Conservation (phyloP, 2,329 filamentous ascomycete species). For the Exophiala dermatitidis region DNA sequence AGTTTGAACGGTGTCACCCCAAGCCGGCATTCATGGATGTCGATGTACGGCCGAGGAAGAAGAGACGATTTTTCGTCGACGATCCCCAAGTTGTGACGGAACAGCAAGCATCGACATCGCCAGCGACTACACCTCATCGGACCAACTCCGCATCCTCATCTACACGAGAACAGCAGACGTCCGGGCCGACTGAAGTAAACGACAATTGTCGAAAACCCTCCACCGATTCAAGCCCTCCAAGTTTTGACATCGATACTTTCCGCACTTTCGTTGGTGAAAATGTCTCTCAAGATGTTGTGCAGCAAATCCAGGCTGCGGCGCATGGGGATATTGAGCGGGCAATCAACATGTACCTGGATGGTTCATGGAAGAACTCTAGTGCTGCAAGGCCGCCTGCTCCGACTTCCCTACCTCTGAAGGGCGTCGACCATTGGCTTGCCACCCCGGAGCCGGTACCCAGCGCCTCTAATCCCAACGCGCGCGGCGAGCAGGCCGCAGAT, state of each 20-base stretch:
- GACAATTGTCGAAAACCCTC: slow-evolving; percentile 9
- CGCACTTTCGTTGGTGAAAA: slow-evolving; percentile 51
- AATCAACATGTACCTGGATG: slow-evolving; percentile 59
- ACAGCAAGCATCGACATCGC: slow-evolving; percentile 26
- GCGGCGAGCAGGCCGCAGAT: neutral
- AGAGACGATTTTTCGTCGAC: slow-evolving; percentile 56
- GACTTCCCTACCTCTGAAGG: slow-evolving; percentile 7
- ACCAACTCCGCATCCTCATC: slow-evolving; percentile 27
- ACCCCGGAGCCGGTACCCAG: neutral
- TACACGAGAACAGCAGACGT: slow-evolving; percentile 4
- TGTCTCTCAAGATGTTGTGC: slow-evolving; percentile 40
- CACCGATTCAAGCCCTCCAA: slow-evolving; percentile 11
- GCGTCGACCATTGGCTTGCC: slow-evolving; percentile 15
- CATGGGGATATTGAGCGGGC: slow-evolving; percentile 52
- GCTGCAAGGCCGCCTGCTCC: neutral
- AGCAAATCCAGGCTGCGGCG: slow-evolving; percentile 44
- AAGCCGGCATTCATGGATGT: slow-evolving; percentile 30
- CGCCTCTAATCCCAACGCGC: neutral
- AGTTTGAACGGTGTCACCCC: neutral
- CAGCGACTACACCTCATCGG: slow-evolving; percentile 28
- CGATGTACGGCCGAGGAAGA: slow-evolving; percentile 52
- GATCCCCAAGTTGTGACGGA: slow-evolving; percentile 33
- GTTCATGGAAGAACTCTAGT: slow-evolving; percentile 47
- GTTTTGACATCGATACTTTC: slow-evolving; percentile 52
- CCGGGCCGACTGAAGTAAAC: slow-evolving; percentile 12